A percentile compares a stretch with the other conserved stretches of the same genome.
phyloP scores from a whole-genome alignment of 345 rosid species.

The Lepidium africanum region DNA sequence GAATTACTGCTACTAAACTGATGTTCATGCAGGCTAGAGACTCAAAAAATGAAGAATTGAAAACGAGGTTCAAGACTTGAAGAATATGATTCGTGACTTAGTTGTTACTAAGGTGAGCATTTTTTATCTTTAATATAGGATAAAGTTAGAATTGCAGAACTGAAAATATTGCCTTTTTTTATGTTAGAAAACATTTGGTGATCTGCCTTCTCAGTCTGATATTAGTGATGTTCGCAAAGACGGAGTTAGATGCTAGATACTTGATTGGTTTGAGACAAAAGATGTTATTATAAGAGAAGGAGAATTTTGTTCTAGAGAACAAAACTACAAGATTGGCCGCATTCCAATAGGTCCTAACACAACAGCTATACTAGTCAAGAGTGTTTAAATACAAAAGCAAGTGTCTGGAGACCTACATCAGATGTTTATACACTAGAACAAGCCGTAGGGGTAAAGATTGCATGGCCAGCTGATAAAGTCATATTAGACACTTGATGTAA shows the following conservation, averaged over 20 bases:
- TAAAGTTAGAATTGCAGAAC: too few species aligned
- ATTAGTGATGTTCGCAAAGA: background rate
- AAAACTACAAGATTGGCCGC: background rate
- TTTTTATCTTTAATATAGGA: background rate
- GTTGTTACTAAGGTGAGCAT: background rate
- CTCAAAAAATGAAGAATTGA: background rate
- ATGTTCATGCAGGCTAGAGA: background rate
- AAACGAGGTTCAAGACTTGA: too few species aligned
- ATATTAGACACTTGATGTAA: background rate
- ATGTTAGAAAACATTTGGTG: background rate
- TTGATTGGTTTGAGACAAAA: background rate
- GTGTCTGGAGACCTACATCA: too few species aligned
- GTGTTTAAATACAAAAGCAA: too few species aligned
- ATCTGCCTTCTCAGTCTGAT: background rate
- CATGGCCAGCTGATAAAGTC: background rate
- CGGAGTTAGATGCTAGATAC: background rate
- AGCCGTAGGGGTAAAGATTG: background rate
- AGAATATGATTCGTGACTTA: too few species aligned
- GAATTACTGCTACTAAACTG: background rate
- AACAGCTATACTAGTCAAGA: too few species aligned
- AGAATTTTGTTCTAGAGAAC: background rate
- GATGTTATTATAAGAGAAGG: background rate
- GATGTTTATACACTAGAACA: background rate
- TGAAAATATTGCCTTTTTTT: too few species aligned
- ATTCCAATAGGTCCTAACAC: background rate